Evolutionary conservation across 164 flowering plant genomes (phyloP).

Genomic region (Buxus sempervirens): DNA sequence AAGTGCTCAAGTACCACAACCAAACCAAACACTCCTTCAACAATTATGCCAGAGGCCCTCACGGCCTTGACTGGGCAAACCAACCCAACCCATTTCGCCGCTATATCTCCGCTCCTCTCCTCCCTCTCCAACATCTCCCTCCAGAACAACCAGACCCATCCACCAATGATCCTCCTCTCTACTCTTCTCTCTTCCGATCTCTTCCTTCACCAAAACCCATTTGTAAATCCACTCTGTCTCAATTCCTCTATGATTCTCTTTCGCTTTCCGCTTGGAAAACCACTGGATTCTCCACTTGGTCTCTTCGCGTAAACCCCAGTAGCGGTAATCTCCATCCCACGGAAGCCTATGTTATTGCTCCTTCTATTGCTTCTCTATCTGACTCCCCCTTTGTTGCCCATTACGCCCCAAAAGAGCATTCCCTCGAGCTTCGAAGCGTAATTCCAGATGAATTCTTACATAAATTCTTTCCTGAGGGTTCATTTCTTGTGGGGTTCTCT

Average conservation of each 20-base stretch:
- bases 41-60: slow-evolving; percentile 80
- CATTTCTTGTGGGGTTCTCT: slow-evolving; percentile 69
- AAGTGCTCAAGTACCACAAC: slow-evolving; percentile 72
- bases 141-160: slow-evolving; percentile 1
- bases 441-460: slow-evolving; percentile 38
- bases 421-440: slow-evolving; percentile 56
- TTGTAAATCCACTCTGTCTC: slow-evolving; percentile 54
- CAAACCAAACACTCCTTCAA: slow-evolving; percentile 79
- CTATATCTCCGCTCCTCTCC: slow-evolving; percentile 54
- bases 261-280: slow-evolving; percentile 93
- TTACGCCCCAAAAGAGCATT: slow-evolving; percentile 82
- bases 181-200: slow-evolving; percentile 50
- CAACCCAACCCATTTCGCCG: slow-evolving; percentile 97
- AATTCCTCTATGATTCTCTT: slow-evolving; percentile 70
- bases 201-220: slow-evolving; percentile 64
- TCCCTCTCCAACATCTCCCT: slow-evolving; percentile 56
- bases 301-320: slow-evolving; percentile 92
- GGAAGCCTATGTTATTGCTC: slow-evolving; percentile 71
- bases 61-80: slow-evolving; percentile 93
- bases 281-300: slow-evolving; percentile 81
- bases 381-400: slow-evolving; percentile 69
- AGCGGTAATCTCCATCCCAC: slow-evolving; percentile 98
- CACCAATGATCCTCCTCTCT: slow-evolving; percentile 29
- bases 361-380: slow-evolving; percentile 47
- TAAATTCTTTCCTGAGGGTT: slow-evolving; percentile 40